Evolutionary conservation across 179 eudicot species (phyloP).

Genomic region (Nepenthes alata): DNA sequence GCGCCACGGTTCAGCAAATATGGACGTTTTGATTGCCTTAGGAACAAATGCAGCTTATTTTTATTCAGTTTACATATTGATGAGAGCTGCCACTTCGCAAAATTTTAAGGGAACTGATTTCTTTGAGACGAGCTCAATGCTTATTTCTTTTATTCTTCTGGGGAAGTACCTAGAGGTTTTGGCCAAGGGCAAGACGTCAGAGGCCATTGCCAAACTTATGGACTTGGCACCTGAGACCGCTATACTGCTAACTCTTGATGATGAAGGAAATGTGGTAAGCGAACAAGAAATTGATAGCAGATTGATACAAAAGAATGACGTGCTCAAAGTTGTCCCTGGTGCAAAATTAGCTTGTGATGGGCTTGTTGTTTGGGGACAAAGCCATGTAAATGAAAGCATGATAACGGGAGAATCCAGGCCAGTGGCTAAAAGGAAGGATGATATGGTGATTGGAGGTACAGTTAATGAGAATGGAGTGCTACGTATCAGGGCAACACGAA

Average conservation of each 20-base stretch:
- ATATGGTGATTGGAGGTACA: constrained; percentile 84
- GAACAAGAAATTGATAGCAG: constrained; percentile 81
- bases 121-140: constrained; percentile 95
- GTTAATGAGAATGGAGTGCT: constrained; percentile 76
- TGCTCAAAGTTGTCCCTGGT: constrained; percentile 82
- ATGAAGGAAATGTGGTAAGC: constrained; percentile 37
- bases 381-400: constrained; percentile 94
- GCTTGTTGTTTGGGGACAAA: constrained; percentile 79
- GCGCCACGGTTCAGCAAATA: constrained; percentile 76
- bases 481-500: constrained; percentile 58
- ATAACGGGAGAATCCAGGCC: constrained; percentile 87
- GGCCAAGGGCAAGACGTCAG: constrained; percentile 95
- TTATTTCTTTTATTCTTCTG: constrained; percentile 76
- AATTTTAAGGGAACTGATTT: constrained; percentile 62
- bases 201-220: constrained; percentile 92
- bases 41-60: constrained; percentile 97
- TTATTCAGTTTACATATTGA: constrained; percentile 66
- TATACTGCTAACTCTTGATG: constrained; percentile 39
- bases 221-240: constrained; percentile 84
- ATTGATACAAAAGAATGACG: constrained; percentile 71
- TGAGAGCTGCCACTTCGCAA: constrained; percentile 65
- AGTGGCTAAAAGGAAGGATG: constrained; percentile 64
- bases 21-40: constrained; percentile 88
- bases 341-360: constrained; percentile 91
- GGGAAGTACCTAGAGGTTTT: constrained; percentile 87